Percentiles rank a stretch among this genome's conserved stretches.
These are phyloP conservation scores for Paramarasmius palmivorus DNA, from an alignment of 1,284 basidiomycete genomes.

Conservation along the genomic window DNA sequence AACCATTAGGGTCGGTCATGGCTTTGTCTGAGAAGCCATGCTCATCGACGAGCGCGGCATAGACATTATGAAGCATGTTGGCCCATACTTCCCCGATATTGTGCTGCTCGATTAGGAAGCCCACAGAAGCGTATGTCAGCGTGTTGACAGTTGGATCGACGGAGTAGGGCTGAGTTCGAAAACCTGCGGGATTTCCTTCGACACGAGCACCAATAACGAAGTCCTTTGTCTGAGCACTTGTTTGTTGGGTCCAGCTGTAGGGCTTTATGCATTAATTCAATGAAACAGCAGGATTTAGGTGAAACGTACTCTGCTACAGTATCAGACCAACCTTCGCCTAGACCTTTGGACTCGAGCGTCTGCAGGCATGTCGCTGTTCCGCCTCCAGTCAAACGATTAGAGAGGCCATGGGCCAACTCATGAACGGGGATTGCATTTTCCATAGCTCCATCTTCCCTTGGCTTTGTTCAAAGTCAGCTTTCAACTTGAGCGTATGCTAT, in stretches of 20 bases:
- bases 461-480: too few relatives aligned
- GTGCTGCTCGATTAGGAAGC: background rate
- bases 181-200: slow-evolving; percentile 29
- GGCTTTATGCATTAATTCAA: background rate
- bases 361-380: slow-evolving; percentile 52
- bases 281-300: background rate
- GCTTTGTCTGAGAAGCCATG: slow-evolving; percentile 27
- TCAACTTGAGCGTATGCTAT: too few relatives aligned
- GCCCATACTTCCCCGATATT: slow-evolving; percentile 23
- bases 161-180: slow-evolving; percentile 26
- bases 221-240: background rate
- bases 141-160: background rate
- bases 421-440: background rate
- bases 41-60: slow-evolving; percentile 36
- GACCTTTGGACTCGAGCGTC: slow-evolving; percentile 46
- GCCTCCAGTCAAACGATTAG: slow-evolving; percentile 37
- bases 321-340: slow-evolving; percentile 58
- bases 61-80: slow-evolving; percentile 36
- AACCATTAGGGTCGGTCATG: slow-evolving; percentile 26
- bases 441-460: slow-evolving; percentile 7
- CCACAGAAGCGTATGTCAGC: background rate
- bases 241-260: background rate
- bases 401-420: slow-evolving; percentile 32
- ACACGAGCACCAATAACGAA: slow-evolving; percentile 18
- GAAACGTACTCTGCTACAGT: slow-evolving; percentile 43